Evolutionary conservation across 2,329 filamentous ascomycete genomes (phyloP).

Genomic region (Arthrobotrys entomopaga): DNA sequence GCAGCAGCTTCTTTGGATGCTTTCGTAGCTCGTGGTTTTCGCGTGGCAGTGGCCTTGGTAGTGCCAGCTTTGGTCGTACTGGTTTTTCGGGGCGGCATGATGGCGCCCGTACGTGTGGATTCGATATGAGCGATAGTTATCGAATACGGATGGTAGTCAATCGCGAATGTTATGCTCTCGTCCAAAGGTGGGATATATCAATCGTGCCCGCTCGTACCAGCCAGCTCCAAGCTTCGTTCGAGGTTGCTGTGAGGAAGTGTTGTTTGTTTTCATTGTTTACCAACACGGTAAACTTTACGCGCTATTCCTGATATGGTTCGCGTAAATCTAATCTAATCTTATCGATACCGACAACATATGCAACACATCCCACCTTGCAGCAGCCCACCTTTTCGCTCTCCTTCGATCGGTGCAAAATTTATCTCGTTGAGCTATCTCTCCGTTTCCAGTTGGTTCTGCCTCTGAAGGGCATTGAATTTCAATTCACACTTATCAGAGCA

Average conservation of each 20-base stretch:
- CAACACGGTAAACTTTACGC: slow-evolving; percentile 2
- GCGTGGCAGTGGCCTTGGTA: neutral
- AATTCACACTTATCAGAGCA: neutral
- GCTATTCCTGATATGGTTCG: slow-evolving; percentile 6
- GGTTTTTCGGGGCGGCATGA: slow-evolving; percentile 50
- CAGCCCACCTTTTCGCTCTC: slow-evolving; percentile 34
- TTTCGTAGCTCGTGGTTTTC: slow-evolving; percentile 49
- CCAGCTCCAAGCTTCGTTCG: slow-evolving; percentile 11
- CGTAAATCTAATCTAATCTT: slow-evolving; percentile 48
- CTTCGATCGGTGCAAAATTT: slow-evolving; percentile 12
- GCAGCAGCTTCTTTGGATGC: slow-evolving; percentile 46
- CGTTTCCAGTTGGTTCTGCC: slow-evolving; percentile 1
- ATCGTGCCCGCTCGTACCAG: slow-evolving; percentile 16
- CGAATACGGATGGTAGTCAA: neutral
- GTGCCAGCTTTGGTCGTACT: slow-evolving; percentile 7
- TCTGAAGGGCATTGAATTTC: slow-evolving; percentile 4
- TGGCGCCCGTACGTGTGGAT: slow-evolving; percentile 1
- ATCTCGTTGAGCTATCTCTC: neutral
- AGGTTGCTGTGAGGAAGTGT: slow-evolving; percentile 36
- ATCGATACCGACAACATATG: slow-evolving; percentile 45
- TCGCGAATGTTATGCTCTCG: neutral
- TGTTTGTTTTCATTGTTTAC: slow-evolving; percentile 51
- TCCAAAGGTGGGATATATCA: slow-evolving; percentile 24
- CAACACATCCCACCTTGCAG: slow-evolving; percentile 54
- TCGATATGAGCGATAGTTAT: neutral